Conservation (phyloP, 2,329 filamentous ascomycete species). For the Thermomyces lanuginosus region DNA sequence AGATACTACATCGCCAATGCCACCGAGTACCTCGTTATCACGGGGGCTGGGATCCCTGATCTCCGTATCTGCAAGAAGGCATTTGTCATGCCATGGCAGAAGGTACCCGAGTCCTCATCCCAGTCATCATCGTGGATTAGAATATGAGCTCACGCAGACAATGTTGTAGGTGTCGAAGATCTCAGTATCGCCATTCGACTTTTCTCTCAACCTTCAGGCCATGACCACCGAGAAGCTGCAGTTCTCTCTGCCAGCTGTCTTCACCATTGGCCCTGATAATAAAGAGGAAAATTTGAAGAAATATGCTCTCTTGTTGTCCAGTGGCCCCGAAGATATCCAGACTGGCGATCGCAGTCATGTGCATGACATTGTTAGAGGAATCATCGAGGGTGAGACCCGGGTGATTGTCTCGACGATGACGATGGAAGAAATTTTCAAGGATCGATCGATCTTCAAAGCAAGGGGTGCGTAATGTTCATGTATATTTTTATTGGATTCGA, state of each 20-base stretch:
- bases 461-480: constrained; percentile 31
- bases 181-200: constrained; percentile 46
- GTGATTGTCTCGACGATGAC: constrained; percentile 75
- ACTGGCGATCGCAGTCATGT: constrained; percentile 46
- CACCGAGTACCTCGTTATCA: constrained; percentile 76
- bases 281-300: constrained; percentile 55
- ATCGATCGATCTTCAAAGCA: constrained; percentile 59
- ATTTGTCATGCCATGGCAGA: constrained; percentile 55
- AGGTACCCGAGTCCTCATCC: constrained; percentile 16
- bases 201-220: constrained; percentile 64
- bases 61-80: constrained; percentile 66
- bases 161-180: constrained; percentile 17
- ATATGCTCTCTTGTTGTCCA: constrained; percentile 65
- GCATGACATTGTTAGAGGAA: constrained; percentile 72
- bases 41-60: constrained; percentile 57
- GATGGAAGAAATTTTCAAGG: constrained; percentile 80
- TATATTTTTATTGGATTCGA: not conserved
- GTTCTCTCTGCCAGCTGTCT: constrained; percentile 66
- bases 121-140: not conserved
- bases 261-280: constrained; percentile 69
- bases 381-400: constrained; percentile 76
- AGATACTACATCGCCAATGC: constrained; percentile 55
- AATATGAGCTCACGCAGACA: not conserved
- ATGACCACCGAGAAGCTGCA: constrained; percentile 85
- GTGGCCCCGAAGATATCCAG: constrained; percentile 30